These are phyloP conservation scores for Ceratobasidium sp. DNA, from an alignment of 1,284 basidiomycete species.

Conservation along the genomic window DNA sequence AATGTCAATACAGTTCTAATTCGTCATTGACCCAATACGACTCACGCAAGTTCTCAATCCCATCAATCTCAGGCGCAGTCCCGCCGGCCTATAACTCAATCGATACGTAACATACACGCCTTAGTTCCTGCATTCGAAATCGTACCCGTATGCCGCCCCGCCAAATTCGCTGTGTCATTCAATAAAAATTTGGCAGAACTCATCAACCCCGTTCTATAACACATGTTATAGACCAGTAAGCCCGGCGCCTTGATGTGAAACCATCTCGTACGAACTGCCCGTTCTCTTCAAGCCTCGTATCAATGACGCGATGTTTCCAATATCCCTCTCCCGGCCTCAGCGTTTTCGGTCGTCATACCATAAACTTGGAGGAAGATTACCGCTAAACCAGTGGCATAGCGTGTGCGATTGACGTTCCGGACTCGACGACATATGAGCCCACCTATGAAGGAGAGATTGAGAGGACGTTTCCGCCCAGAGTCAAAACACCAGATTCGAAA, in stretches of 20 bases:
- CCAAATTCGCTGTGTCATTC: not conserved
- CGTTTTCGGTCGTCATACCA: slow-evolving; percentile 63
- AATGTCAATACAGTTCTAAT: too few species aligned
- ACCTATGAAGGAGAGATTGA: too few species aligned
- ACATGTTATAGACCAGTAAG: slow-evolving; percentile 73
- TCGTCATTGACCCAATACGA: slow-evolving; percentile 33
- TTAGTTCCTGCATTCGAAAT: slow-evolving; percentile 53
- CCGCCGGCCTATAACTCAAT: slow-evolving; percentile 52
- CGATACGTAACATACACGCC: slow-evolving; percentile 50
- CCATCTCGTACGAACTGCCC: slow-evolving; percentile 66
- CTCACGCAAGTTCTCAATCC: slow-evolving; percentile 53
- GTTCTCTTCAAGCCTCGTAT: slow-evolving; percentile 57
- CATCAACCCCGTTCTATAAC: not conserved
- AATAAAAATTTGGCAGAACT: not conserved
- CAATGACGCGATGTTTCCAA: slow-evolving; percentile 69
- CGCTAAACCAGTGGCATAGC: slow-evolving; percentile 72
- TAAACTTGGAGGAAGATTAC: slow-evolving; percentile 72
- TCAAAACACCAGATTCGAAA: too few species aligned
- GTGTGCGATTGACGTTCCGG: too few species aligned
- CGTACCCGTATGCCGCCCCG: not conserved
- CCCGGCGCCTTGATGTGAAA: slow-evolving; percentile 75
- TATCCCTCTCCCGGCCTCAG: slow-evolving; percentile 62
- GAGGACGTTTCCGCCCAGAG: too few species aligned
- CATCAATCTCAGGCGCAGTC: slow-evolving; percentile 61
- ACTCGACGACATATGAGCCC: too few species aligned